phyloP scores from a whole-genome alignment of 2,329 filamentous ascomycete species.

The Fusarium miscanthi region DNA sequence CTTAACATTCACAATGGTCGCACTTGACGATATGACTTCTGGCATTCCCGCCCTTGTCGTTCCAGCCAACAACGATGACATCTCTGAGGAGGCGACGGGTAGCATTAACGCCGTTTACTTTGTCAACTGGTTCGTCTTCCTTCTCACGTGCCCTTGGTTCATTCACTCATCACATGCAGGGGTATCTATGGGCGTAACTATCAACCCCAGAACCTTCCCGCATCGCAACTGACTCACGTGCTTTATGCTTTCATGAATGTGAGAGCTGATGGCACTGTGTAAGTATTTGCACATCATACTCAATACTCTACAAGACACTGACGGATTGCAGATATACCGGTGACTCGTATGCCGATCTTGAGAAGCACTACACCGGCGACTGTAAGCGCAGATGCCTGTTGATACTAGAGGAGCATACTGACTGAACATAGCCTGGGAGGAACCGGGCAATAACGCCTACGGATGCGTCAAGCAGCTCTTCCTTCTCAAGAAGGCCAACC shows the following conservation, averaged over 20 bases:
- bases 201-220: conserved; percentile 76
- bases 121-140: conserved; percentile 23
- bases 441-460: conserved; percentile 75
- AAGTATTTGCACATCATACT: conserved; percentile 43
- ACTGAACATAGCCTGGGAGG: conserved; percentile 55
- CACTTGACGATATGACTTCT: conserved; percentile 21
- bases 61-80: background rate
- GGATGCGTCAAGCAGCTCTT: conserved; percentile 82
- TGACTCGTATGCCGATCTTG: conserved; percentile 33
- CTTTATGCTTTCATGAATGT: conserved; percentile 85
- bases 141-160: accelerated
- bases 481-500: conserved; percentile 78
- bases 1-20: conserved; percentile 4
- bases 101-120: conserved; percentile 32
- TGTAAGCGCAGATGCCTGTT: conserved; percentile 4
- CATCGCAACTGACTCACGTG: conserved; percentile 76
- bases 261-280: conserved; percentile 76
- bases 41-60: conserved; percentile 16
- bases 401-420: background rate
- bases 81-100: background rate
- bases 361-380: conserved; percentile 35
- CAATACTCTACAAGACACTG: too few species aligned
- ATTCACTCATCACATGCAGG: conserved; percentile 51
- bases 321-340: background rate
- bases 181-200: conserved; percentile 81